Base-by-base conservation (phyloP, 768 basidiomycete genomes). In the Podaxis sp. region DNA sequence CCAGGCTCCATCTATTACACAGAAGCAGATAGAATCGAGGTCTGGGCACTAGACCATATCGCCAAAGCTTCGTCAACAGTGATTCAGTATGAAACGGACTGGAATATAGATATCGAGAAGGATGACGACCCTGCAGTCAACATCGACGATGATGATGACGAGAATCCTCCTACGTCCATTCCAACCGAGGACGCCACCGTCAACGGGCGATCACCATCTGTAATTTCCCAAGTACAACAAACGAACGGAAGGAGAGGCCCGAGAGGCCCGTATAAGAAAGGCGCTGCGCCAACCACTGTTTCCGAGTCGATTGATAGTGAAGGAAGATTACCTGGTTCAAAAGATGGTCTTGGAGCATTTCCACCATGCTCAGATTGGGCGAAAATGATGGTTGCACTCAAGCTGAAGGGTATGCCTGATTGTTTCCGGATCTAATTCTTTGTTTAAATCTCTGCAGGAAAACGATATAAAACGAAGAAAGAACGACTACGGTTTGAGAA, bases 21-120 rank as follows among this genome's bases (percentile, higher is more conserved):
- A 4, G 92, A 93, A 71, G 92, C 92, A 0, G 88, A 89, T 33
- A 77, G 85, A 44, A 80, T 93, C 28, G 89, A 92, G 67, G 65
- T 71, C 0, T 93, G 85, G 84, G 89, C 84, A 1, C 76, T 90
- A 13, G 90, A 93, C 6, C 89, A 90, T 66, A 91, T 93, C 68
- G 70, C 82, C 52, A 88, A 87, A 65, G 88, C 88, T 0, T 80
- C 89, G 1, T 76, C 84, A 0, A 89, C 86, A 15, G 91, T 92
- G 46, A 90, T 92, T 62, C 90, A 92, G 61, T 89, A 88, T 70
- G 90, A 92, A 75, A 86, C 88, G 1, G 88, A 92, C 70, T 92
- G 90, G 90, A 92, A 90, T 67, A 88, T 92, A 62, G 90, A 93
- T 57, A 77, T 89, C 8, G 90, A 90, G 68, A 83, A 82, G 39